These are phyloP conservation scores for Colletotrichum sojae DNA, from an alignment of 2,329 filamentous ascomycete genomes.

Conservation along the genomic window DNA sequence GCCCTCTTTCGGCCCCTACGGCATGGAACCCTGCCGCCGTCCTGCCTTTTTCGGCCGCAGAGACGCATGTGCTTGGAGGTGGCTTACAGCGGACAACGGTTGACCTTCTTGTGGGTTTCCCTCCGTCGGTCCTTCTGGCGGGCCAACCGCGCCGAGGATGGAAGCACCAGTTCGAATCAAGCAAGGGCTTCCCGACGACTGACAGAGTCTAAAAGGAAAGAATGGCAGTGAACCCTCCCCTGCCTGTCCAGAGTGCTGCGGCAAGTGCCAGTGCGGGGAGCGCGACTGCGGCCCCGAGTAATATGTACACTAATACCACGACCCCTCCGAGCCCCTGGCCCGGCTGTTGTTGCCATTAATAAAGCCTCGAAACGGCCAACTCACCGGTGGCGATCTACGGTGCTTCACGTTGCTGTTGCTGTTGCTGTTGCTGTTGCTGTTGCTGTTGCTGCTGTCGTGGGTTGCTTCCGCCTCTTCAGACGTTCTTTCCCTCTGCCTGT, in stretches of 20 bases:
- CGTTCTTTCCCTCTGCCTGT: conserved; percentile 11
- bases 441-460: background rate
- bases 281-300: conserved; percentile 3
- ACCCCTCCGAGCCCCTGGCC: conserved; percentile 7
- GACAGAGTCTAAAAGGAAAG: background rate
- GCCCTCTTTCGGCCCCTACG: conserved; percentile 10
- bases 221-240: background rate
- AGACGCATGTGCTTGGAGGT: background rate
- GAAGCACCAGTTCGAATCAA: background rate
- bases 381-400: background rate
- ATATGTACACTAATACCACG: too few species aligned
- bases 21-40: conserved; percentile 6
- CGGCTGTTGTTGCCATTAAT: background rate
- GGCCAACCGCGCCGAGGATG: background rate
- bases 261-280: conserved; percentile 20
- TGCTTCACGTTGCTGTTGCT: background rate
- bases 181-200: background rate
- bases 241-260: conserved; percentile 2
- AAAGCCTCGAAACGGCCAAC: conserved; percentile 8
- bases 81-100: too few species aligned
- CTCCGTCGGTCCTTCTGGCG: background rate
- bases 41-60: background rate
- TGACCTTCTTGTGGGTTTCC: too few species aligned
- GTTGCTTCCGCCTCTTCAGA: background rate
- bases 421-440: background rate